Base-by-base conservation (phyloP, 2,329 filamentous ascomycete species). In the Pyrenophora tritici-repentis region DNA sequence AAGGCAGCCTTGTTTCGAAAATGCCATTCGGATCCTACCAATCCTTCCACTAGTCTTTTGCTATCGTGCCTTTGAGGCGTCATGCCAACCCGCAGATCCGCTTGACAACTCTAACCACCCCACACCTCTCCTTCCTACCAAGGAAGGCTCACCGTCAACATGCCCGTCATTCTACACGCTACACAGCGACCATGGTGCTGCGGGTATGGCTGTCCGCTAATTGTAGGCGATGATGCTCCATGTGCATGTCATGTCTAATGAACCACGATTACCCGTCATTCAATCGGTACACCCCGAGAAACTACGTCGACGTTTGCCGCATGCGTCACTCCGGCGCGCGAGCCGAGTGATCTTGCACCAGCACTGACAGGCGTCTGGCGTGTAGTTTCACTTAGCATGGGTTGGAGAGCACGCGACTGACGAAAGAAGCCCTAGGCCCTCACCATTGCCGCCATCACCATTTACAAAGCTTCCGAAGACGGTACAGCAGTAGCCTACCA, bases 81-180 rank as follows among this genome's bases (percentile, higher is more conserved):
- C 50, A 48, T 60, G 53, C 32, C 47, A 60, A 54, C 47, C 46
- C 51, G 53, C 44, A 54, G 56, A 62, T 60, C 59, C 20, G 13
- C 48, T 47, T 47, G 38, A 46, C 31, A 22, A 13, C 14, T 24
- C 14, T 50, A 29, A 38, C 42, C 42, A 47, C 53, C 38, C 32
- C 48, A 51, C 52, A 22, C 20, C 31, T 32, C 18, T 34, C 38
- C 29, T 49, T 44, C 22, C 35, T 14, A 32, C 13, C 12, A 20
- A 32, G 32, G 37, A 24, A 41, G 34, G 17, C 17, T 13, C 18
- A 14, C 32, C 37, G 36, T 42, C 32, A n/a, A 40, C 33, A 24
- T 14, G 22, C 49, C 39, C 35, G 31, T 32, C 33, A 18, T 42
- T 14, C 14, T 14, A 31, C 29, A 17, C 39, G 39, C 39, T 51